These are phyloP conservation scores for Orbilia blumenaviensis DNA, from an alignment of 2,329 filamentous ascomycete species.

Conservation along the genomic window DNA sequence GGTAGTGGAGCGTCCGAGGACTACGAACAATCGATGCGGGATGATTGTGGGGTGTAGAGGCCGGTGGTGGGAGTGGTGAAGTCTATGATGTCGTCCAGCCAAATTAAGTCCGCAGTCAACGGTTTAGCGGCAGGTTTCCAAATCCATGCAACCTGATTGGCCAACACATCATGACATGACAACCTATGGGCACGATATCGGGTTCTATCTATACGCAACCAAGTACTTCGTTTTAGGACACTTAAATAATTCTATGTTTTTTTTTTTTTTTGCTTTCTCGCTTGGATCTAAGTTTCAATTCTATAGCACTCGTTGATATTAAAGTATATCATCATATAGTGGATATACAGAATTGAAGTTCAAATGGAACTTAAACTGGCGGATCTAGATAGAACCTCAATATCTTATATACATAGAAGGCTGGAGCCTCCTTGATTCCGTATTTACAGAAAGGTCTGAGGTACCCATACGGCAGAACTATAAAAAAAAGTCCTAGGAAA, in stretches of 20 bases:
- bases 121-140: constrained; percentile 46
- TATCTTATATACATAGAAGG: background rate
- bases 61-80: constrained; percentile 13
- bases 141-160: constrained; percentile 50
- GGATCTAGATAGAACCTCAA: background rate
- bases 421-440: background rate
- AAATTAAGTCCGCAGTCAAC: constrained; percentile 32
- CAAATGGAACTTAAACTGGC: background rate
- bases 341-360: background rate
- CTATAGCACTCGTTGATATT: too few species aligned
- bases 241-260: too few species aligned
- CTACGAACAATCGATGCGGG: constrained; percentile 21
- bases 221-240: too few species aligned
- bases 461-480: background rate
- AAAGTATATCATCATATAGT: background rate
- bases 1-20: constrained; percentile 20
- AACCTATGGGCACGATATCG: background rate
- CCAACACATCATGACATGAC: constrained; percentile 38
- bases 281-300: too few species aligned
- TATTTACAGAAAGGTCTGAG: background rate
- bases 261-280: too few species aligned
- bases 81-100: constrained; percentile 47
- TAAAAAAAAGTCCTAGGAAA: background rate
- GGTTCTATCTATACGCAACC: background rate
- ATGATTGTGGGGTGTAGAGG: constrained; percentile 28